Evolutionary conservation across 2,329 filamentous ascomycete species (phyloP).

Genomic region (Neonectria ditissima): DNA sequence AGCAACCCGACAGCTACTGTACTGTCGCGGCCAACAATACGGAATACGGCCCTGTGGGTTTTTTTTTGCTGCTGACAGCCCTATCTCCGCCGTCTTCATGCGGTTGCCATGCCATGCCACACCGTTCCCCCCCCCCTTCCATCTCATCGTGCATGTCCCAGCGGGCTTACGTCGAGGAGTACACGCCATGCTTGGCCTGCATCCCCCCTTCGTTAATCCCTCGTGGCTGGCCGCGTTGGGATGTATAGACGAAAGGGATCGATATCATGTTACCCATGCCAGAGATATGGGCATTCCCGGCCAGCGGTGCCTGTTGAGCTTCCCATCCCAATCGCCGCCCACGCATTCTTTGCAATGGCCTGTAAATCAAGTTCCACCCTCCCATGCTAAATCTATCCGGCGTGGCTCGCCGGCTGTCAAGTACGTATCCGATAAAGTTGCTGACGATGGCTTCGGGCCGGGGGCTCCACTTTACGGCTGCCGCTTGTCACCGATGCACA

Average conservation of each 20-base stretch:
- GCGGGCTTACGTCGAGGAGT: neutral
- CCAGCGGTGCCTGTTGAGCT: neutral
- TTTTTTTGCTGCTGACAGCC: neutral
- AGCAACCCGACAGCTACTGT: conserved; percentile 19
- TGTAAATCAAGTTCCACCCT: no score
- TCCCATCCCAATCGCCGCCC: neutral
- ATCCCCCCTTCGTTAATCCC: neutral
- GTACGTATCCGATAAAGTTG: neutral
- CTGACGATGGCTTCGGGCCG: no score
- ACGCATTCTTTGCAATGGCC: neutral
- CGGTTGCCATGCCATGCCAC: conserved; percentile 3
- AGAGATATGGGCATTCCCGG: neutral
- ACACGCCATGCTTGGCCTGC: neutral
- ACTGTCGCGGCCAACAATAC: neutral
- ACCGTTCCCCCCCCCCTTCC: neutral
- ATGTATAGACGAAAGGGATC: neutral
- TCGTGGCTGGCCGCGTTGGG: neutral
- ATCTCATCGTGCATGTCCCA: neutral
- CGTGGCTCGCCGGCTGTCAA: neutral
- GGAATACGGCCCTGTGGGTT: neutral
- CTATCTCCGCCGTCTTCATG: conserved; percentile 6
- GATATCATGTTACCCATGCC: neutral
- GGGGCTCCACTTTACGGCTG: neutral
- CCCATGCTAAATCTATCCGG: neutral
- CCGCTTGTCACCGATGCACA: no score